These are phyloP conservation scores for Pseudonitzschia delicatissima DNA, from an alignment of 108 stramenopile species.

Conservation along the genomic window DNA sequence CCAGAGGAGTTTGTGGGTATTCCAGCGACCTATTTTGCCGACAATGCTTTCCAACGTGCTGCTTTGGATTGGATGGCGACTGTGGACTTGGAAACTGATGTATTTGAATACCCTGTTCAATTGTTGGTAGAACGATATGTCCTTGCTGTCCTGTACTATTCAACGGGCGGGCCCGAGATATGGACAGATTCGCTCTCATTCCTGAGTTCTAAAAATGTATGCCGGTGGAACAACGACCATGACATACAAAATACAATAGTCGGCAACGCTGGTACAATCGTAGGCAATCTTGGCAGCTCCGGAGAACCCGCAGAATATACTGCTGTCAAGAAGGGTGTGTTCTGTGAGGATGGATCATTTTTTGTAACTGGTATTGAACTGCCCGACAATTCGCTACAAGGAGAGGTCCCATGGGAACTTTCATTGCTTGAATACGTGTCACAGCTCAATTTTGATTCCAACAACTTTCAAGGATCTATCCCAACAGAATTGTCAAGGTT, in stretches of 20 bases:
- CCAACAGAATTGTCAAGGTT: slow-evolving; percentile 8
- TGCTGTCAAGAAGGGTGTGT: slow-evolving; percentile 1
- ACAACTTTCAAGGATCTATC: slow-evolving; percentile 1
- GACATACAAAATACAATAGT: background rate
- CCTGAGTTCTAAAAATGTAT: slow-evolving; percentile 1
- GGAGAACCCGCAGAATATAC: background rate
- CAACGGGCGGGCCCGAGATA: background rate
- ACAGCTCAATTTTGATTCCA: slow-evolving; percentile 16
- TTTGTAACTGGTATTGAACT: background rate
- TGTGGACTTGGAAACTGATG: slow-evolving; percentile 6
- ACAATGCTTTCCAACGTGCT: background rate
- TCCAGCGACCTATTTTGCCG: slow-evolving; percentile 2
- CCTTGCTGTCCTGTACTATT: slow-evolving; percentile 6
- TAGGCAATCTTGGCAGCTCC: background rate
- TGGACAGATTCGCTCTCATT: slow-evolving; percentile 11
- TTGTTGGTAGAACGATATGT: slow-evolving; percentile 11
- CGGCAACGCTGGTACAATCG: background rate
- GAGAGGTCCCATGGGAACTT: slow-evolving; percentile 11
- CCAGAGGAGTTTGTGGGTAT: background rate
- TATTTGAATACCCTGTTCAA: background rate
- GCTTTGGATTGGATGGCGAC: slow-evolving; percentile 12
- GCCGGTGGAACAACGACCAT: slow-evolving; percentile 12
- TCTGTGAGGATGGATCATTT: background rate
- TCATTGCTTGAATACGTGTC: slow-evolving; percentile 5
- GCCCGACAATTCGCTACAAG: slow-evolving; percentile 4